Evolutionary conservation across 1,284 basidiomycete genomes (phyloP).

Genomic region (Tremellales sp.): DNA sequence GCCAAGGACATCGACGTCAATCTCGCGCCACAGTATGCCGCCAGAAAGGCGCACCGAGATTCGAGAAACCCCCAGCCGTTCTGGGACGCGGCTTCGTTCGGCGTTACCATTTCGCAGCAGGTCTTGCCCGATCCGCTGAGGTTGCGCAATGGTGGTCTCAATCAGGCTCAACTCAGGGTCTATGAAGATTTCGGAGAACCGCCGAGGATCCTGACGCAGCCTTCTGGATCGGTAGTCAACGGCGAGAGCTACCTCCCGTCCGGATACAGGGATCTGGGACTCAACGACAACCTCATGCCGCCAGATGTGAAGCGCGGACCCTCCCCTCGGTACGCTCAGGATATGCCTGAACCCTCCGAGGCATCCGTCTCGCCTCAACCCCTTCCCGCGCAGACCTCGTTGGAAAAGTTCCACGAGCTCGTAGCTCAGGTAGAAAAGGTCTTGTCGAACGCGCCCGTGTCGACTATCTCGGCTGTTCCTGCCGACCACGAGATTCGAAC

Average conservation of each 20-base stretch:
- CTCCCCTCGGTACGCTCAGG: slow-evolving; percentile 27
- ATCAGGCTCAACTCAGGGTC: slow-evolving; percentile 76
- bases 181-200: slow-evolving; percentile 88
- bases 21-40: slow-evolving; percentile 75
- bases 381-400: slow-evolving; percentile 36
- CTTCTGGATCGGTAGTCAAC: slow-evolving; percentile 13
- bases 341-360: slow-evolving; percentile 15
- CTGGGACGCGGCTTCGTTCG: slow-evolving; percentile 71
- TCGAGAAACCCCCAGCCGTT: slow-evolving; percentile 59
- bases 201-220: slow-evolving; percentile 31
- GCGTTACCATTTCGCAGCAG: slow-evolving; percentile 68
- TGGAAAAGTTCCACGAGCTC: slow-evolving; percentile 56
- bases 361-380: slow-evolving; percentile 21
- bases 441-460: slow-evolving; percentile 62
- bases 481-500: slow-evolving; percentile 80
- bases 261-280: slow-evolving; percentile 24
- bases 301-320: slow-evolving; percentile 34
- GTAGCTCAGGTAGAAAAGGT: slow-evolving; percentile 76
- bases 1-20: slow-evolving; percentile 92
- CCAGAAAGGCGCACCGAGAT: slow-evolving; percentile 81
- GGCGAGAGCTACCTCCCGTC: slow-evolving; percentile 28
- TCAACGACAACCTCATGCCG: slow-evolving; percentile 25
- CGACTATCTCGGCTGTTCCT: slow-evolving; percentile 64
- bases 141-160: slow-evolving; percentile 77
- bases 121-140: slow-evolving; percentile 86